Percentiles rank a stretch among this genome's conserved stretches.
Conservation (phyloP, 2,329 filamentous ascomycete species). For the Onygenales sp. region DNA sequence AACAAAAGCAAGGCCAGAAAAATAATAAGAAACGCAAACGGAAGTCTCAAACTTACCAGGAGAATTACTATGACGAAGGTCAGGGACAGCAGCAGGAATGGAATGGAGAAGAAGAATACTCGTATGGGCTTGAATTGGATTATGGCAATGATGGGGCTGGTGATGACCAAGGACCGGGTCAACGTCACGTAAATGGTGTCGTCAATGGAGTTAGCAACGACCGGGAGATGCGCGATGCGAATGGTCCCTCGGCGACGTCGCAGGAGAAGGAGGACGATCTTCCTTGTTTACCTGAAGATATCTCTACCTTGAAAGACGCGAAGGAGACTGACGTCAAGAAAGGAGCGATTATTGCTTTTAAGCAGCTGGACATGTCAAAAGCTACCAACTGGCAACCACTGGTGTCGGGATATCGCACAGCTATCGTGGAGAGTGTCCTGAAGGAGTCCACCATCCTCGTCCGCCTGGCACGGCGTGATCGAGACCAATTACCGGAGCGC, state of each 20-base stretch:
- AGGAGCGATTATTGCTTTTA: slow-evolving; percentile 37
- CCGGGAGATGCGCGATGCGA: background rate
- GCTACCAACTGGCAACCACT: slow-evolving; percentile 38
- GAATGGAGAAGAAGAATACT: slow-evolving; percentile 3
- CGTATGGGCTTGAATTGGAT: slow-evolving; percentile 16
- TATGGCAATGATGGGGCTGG: slow-evolving; percentile 2
- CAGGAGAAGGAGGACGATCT: slow-evolving; percentile 31
- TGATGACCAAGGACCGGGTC: slow-evolving; percentile 15
- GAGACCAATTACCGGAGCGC: slow-evolving; percentile 42
- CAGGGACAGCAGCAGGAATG: slow-evolving; percentile 15
- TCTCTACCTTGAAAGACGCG: slow-evolving; percentile 50
- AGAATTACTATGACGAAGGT: slow-evolving; percentile 17
- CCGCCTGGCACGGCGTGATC: slow-evolving; percentile 60
- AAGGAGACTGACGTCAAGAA: slow-evolving; percentile 22
- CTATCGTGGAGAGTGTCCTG: slow-evolving; percentile 49
- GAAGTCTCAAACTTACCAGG: slow-evolving; percentile 36
- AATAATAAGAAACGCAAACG: slow-evolving; percentile 38
- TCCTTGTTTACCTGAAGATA: slow-evolving; percentile 46
- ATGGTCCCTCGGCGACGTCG: background rate
- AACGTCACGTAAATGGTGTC: background rate
- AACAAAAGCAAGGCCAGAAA: slow-evolving; percentile 22
- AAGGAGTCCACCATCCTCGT: slow-evolving; percentile 50
- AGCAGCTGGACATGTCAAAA: slow-evolving; percentile 38
- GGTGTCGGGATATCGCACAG: slow-evolving; percentile 52
- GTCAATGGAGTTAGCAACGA: background rate